Base-by-base conservation (phyloP, 139 green algal species). In the Picochlorum costavermella region DNA sequence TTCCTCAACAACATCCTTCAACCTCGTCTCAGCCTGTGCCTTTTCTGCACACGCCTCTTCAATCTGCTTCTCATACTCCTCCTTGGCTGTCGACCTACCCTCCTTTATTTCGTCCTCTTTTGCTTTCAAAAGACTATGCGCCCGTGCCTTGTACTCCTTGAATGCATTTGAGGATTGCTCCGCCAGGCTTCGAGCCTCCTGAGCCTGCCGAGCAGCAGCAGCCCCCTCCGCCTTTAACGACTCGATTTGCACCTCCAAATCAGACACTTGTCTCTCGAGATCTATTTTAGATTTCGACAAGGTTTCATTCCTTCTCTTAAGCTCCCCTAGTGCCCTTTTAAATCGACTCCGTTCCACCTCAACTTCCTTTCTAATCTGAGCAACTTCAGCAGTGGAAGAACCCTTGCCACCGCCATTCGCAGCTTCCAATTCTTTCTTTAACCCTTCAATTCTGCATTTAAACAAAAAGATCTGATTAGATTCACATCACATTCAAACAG, bases 101-200 rank as follows among this genome's bases (percentile, higher is more conserved):
- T 45, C 53, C 29, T 36, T 50, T 1, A 83, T 45, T 50, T 83
- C 77, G 0, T 56, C 53, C 17, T 83, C 75, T 44, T 83, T 83
- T 5, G 45, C 28, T 43, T 72, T 74, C 16, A 84, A 71, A 63
- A 84, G 60, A 20, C 31, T 61, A 45, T 84, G 77, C 8, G 77
- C 77, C 1, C 77, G 75, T 14, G 77, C 69, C 67, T 83, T 83
- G 67, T 83, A 83, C 5, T 83, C 71, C 6, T 63, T 56, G 31
- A 79, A 64, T 46, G 70, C 26, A 30, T n/a, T 25, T 20, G 31
- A 28, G 3, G 43, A 40, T 10, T 76, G 48, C 9, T 53, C 61
- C 43, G 65, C 49, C 29, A 62, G 63, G 44, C 51, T 16, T 9
- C 46, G 56, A 2, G 48, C 45, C 23, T 50, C 31, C 4, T 61